phyloP scores from a whole-genome alignment of 2,329 filamentous ascomycete species.

The Alternaria alternata region DNA sequence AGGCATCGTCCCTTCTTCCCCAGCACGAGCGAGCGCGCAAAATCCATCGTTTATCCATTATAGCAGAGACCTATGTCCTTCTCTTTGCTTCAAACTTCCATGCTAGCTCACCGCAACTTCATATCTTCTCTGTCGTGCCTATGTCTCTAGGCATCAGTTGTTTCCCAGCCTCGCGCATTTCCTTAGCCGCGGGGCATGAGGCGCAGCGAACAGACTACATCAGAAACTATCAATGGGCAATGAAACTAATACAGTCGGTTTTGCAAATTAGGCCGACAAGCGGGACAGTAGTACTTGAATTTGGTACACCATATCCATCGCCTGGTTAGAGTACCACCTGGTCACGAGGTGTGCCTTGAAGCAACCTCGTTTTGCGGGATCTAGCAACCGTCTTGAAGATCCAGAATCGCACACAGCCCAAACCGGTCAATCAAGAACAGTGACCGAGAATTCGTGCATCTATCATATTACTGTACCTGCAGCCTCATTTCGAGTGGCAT shows the following conservation, averaged over 20 bases:
- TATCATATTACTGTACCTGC: conserved; percentile 2
- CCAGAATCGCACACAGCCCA: conserved; percentile 24
- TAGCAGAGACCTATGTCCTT: neutral
- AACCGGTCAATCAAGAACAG: conserved; percentile 12
- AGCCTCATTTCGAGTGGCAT: conserved; percentile 26
- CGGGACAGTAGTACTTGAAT: conserved; percentile 28
- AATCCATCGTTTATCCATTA: conserved; percentile 5
- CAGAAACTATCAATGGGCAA: conserved; percentile 10
- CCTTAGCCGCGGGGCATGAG: conserved; percentile 19
- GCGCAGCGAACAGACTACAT: conserved; percentile 31
- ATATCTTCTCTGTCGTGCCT: conserved; percentile 8
- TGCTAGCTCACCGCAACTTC: conserved; percentile 5
- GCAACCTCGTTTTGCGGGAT: neutral
- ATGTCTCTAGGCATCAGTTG: conserved; percentile 33
- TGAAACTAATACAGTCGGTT: conserved; percentile 27
- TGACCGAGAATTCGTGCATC: neutral
- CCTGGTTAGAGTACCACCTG: conserved; percentile 26
- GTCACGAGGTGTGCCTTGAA: conserved; percentile 12
- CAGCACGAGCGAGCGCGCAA: conserved; percentile 13
- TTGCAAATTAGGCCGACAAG: conserved; percentile 33
- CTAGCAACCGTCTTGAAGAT: neutral
- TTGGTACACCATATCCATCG: conserved; percentile 23
- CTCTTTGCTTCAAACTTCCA: neutral
- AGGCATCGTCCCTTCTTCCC: conserved; percentile 17
- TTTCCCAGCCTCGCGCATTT: conserved; percentile 35